Percentiles rank a stretch among this genome's conserved stretches.
These are phyloP conservation scores for Penicillium lagena DNA, from an alignment of 495 filamentous ascomycete genomes.

Conservation along the genomic window DNA sequence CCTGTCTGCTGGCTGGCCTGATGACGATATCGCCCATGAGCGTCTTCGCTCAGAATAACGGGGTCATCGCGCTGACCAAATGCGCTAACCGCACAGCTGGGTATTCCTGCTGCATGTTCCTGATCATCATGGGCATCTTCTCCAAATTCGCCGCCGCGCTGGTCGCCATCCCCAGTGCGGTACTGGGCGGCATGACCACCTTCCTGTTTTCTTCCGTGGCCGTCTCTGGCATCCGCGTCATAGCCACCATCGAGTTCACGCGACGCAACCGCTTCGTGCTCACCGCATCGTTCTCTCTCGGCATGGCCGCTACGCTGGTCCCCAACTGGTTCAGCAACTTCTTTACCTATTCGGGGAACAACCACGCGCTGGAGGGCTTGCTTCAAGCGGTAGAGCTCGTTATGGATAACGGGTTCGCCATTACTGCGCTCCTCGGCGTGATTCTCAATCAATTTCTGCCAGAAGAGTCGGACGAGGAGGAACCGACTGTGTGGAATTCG, in stretches of 20 bases:
- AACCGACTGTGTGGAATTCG: constrained; percentile 23
- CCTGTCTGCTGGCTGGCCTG: constrained; percentile 72
- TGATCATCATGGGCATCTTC: constrained; percentile 85
- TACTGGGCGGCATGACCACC: constrained; percentile 89
- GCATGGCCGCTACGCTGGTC: constrained; percentile 76
- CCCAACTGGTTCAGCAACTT: constrained; percentile 70
- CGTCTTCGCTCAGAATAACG: constrained; percentile 83
- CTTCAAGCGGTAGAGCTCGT: constrained; percentile 76
- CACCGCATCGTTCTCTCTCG: constrained; percentile 68
- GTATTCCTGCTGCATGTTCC: constrained; percentile 70
- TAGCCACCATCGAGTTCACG: constrained; percentile 70
- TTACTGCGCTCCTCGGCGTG: constrained; percentile 66
- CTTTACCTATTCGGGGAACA: constrained; percentile 67
- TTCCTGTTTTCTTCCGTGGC: constrained; percentile 84
- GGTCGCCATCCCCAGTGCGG: constrained; percentile 71
- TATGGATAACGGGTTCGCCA: constrained; percentile 61
- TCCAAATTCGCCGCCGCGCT: constrained; percentile 88
- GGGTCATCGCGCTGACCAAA: constrained; percentile 82
- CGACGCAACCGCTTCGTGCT: constrained; percentile 85
- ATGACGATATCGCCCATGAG: constrained; percentile 82
- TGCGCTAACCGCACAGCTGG: constrained; percentile 87
- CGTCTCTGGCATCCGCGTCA: constrained; percentile 81
- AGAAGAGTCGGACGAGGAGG: constrained; percentile 66
- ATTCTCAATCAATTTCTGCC: constrained; percentile 67
- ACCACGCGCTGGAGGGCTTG: constrained; percentile 68